These are phyloP conservation scores for Podospora didyma DNA, from an alignment of 495 filamentous ascomycete species.

Conservation along the genomic window DNA sequence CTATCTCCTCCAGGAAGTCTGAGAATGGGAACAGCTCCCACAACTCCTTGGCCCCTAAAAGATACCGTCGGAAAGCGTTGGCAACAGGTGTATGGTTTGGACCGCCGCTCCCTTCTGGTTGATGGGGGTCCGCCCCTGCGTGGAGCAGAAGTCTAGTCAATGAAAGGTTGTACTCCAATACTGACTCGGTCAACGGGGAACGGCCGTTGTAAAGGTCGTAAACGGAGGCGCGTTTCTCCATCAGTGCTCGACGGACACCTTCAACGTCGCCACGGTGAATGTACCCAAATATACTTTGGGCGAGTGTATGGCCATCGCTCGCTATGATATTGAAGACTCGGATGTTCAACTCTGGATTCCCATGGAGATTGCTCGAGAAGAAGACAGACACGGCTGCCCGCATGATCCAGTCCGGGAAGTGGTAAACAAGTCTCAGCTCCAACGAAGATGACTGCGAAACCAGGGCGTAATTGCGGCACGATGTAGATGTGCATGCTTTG, in stretches of 20 bases:
- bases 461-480: not conserved
- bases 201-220: not conserved
- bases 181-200: not conserved
- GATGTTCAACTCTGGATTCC: conserved; percentile 7
- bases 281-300: not conserved
- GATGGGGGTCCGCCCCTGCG: conserved; percentile 6
- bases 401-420: conserved; percentile 5
- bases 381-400: conserved; percentile 3
- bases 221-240: not conserved
- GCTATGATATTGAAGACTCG: not conserved
- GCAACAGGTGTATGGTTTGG: no score
- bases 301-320: not conserved
- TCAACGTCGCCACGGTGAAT: not conserved
- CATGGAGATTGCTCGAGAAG: conserved; percentile 9
- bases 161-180: not conserved
- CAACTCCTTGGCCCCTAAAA: no score
- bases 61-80: no score
- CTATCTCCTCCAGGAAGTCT: no score
- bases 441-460: not conserved
- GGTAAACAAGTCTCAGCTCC: not conserved
- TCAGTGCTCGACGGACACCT: not conserved
- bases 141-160: conserved; percentile 1
- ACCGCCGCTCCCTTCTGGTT: no score
- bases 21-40: no score
- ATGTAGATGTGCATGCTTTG: not conserved